Base-by-base conservation (phyloP, 139 green algal species). In the Chlorella sp. region DNA sequence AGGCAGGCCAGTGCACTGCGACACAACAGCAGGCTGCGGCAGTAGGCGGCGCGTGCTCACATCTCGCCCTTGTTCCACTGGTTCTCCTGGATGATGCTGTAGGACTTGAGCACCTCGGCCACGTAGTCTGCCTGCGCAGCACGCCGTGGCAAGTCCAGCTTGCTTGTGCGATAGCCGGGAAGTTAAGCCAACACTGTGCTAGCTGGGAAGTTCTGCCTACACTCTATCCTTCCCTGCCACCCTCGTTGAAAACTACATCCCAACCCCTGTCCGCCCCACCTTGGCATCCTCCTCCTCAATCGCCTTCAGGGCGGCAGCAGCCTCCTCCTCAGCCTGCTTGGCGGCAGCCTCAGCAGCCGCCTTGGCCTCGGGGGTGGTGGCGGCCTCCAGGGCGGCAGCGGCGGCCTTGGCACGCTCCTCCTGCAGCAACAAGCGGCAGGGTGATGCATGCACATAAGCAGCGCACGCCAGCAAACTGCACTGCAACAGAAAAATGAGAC, bases 61-160 rank as follows among this genome's bases (percentile, higher is more conserved):
- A 96, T 96, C 87, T 96, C 94, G 34, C 92, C 95, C 89, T 95
- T 94, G 81, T 94, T 94, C 95, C 95, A 98, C 41, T 89, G 95
- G 91, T 98, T 97, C 74, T 94, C 90, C 71, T 94, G 92, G 79
- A 98, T 92, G 90, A 98, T 97, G 89, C 78, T 85, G 85, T 97
- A 97, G 74, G 90, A 85, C 41, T 90, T 90, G 32, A 97, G 87
- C 55, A 60, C 78, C 78, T 84, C 87, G 78, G 94, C 89, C 55
- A 92, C 79, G 25, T 81, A 86, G 51, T 89, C 89, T 28, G 38
- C 70, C 86, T 92, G 81, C 39, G 0, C 6, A 28, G 16, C 5
- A 12, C n/a, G 25, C 2, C 32, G 4, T 30, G 26, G 36, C 21
- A 28, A 38, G 36, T 21, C 7, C 44, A 55, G 44, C 23, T 6